phyloP scores from a whole-genome alignment of 2,329 filamentous ascomycete species.

The Phialophora expanda region DNA sequence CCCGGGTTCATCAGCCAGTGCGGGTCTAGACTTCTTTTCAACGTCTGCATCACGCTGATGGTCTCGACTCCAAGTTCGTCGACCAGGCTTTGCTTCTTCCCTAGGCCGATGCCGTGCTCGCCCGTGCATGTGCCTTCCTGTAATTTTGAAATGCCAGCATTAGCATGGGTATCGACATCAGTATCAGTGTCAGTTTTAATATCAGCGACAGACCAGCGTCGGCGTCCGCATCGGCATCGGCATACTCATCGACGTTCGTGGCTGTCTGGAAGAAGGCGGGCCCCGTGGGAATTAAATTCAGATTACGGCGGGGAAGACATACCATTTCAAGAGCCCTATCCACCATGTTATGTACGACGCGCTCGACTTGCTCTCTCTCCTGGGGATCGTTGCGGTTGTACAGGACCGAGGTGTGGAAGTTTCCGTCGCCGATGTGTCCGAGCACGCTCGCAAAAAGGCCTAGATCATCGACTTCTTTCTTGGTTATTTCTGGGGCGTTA shows the following conservation, averaged over 20 bases:
- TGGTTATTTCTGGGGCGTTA: slow-evolving; percentile 70
- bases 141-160: slow-evolving; percentile 54
- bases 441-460: slow-evolving; percentile 86
- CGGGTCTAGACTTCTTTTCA: slow-evolving; percentile 84
- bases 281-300: not conserved
- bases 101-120: slow-evolving; percentile 83
- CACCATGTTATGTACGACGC: slow-evolving; percentile 87
- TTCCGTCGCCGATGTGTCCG: slow-evolving; percentile 90
- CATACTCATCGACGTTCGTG: no score
- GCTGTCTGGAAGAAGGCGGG: not conserved
- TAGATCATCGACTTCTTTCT: slow-evolving; percentile 84
- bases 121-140: slow-evolving; percentile 53
- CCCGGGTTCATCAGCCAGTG: slow-evolving; percentile 89
- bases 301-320: slow-evolving; percentile 67
- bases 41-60: slow-evolving; percentile 79
- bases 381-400: slow-evolving; percentile 73
- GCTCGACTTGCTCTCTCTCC: slow-evolving; percentile 76
- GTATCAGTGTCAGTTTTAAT: not conserved
- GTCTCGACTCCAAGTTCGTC: slow-evolving; percentile 82
- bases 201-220: no score
- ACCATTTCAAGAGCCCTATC: slow-evolving; percentile 91
- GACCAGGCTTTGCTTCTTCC: slow-evolving; percentile 79
- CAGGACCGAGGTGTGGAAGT: slow-evolving; percentile 93
- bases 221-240: not conserved
- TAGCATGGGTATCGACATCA: slow-evolving; percentile 18